Base-by-base conservation (phyloP, 2,329 filamentous ascomycete species). In the Pezicula neosporulosa region DNA sequence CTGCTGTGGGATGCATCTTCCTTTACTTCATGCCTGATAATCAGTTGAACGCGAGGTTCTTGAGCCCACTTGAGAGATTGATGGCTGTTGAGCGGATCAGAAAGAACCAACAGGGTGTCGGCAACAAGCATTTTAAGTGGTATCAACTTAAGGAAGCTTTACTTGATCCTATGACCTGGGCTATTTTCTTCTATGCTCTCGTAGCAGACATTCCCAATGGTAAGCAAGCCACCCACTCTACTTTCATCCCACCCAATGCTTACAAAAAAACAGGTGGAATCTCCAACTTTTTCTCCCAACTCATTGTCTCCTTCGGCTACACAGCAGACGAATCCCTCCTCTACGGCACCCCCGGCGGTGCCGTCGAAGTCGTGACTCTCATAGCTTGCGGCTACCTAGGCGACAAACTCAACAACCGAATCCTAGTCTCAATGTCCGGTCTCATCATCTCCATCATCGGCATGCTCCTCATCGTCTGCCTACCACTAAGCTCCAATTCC, bases 61-160 rank as follows among this genome's bases (percentile, higher is more conserved):
- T 78, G 48, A 76, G 63, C 9, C 68, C 70, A 37, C 57, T 70
- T 3, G 72, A 78, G 58, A 67, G 69, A 45, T 60, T 70, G 41
- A 76, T 77, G 55, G 74, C 74, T 0, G 55, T 68, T 0, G 70
- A 73, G 53, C 63, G 75, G n/a, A 68, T 78, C 10, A 72, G 77
- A 2, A 71, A 76, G 50, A 83, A 85, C 64, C 76, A 83, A 66
- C 82, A 78, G 5, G 81, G 81, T 35, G 75, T 83, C 33, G 70
- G 74, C 47, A 80, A 74, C 58, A 76, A 72, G 56, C 73, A 75
- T 54, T 82, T 83, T 63, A 78, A 77, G 19, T 62, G 68, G 51
- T 72, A 69, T 55, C 77, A 83, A 61, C 70, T 83, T 5, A 46
- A 76, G 2, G 81, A 83, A 59, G 72, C 76, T 8, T 45, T 66